Base-by-base conservation (phyloP, 306 rosid species). In the Cicer arietinum region DNA sequence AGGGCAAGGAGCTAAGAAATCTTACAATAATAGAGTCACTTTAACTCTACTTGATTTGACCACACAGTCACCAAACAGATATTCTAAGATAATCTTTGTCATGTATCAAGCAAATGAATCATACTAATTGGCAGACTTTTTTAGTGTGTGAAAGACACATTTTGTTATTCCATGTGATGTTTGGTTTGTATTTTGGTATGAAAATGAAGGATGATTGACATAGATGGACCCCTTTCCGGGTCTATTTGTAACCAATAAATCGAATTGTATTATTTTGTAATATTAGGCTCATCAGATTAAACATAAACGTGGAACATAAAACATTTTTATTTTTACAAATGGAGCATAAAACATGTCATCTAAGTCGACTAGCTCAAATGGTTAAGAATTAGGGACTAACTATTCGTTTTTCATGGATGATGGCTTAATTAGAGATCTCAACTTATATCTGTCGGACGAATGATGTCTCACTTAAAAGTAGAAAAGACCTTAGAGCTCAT, bases 21-120 rank as follows among this genome's bases (percentile, higher is more conserved):
- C 77, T 73, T 71, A 73, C 89, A 88, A 89, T 89, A 89, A 93
- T 93, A 50, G 95, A 84, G 85, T 58, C 75, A 69, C 81, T 63
- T 69, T 83, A 82, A 79, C 72, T 57, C 79, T 80, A 41, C 75
- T 70, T 89, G 90, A 86, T 87, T 87, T 81, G 91, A 90, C 91
- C 65, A 77, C 69, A 79, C 88, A 79, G 74, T 74, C 79, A 73
- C 78, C 84, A 86, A 84, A 59, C 74, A 80, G 44, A 60, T 76
- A 82, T 68, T 60, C 78, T 71, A 67, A 57, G 69, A 75, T 79
- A 69, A 77, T 75, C 42, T 41, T 77, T 57, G 44, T 53, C 82
- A 78, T 53, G 56, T 69, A 64, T 70, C 84, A 75, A 75, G 59
- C 59, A 83, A 18, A 79, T 65, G 20, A 72, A 65, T 42, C 12